These are phyloP conservation scores for Royoungia palumana DNA, from an alignment of 768 basidiomycete genomes.

Conservation along the genomic window DNA sequence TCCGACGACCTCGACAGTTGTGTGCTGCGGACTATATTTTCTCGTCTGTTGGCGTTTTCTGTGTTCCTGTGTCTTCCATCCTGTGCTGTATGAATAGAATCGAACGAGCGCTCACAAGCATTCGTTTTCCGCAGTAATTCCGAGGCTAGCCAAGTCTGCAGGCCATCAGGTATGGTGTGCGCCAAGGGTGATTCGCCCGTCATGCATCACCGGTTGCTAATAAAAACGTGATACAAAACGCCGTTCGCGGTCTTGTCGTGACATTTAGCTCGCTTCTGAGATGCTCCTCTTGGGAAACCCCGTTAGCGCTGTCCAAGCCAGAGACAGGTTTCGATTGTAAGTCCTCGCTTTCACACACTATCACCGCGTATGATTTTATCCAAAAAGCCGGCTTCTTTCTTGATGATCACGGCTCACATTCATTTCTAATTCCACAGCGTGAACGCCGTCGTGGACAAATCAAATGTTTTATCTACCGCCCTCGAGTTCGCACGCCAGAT, in stretches of 20 bases:
- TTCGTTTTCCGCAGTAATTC: conserved; percentile 50
- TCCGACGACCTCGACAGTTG: not conserved
- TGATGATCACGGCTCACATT: conserved; percentile 14
- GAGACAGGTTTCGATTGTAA: conserved; percentile 72
- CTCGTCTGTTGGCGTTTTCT: not conserved
- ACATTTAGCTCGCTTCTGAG: conserved; percentile 64
- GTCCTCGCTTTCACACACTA: conserved; percentile 28
- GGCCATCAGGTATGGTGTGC: conserved; percentile 67
- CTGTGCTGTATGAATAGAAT: conserved; percentile 3
- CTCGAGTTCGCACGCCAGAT: conserved; percentile 60
- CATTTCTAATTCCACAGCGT: conserved; percentile 43
- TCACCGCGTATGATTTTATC: conserved; percentile 10
- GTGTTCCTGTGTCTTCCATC: not conserved
- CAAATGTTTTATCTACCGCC: conserved; percentile 55
- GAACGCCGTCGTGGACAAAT: conserved; percentile 60
- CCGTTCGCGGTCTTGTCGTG: not conserved
- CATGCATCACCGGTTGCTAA: conserved; percentile 13
- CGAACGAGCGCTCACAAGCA: conserved; percentile 11
- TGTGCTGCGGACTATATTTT: not conserved
- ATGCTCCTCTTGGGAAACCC: conserved; percentile 69
- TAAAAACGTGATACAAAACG: conserved; percentile 2
- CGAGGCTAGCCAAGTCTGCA: conserved; percentile 57
- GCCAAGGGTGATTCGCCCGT: conserved; percentile 4
- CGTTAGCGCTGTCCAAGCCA: conserved; percentile 66
- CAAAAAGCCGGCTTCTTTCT: conserved; percentile 5